Percentiles rank a stretch among this genome's conserved stretches.
Evolutionary conservation across 495 filamentous ascomycete genomes (phyloP).

Genomic region (Filosporella fistucella): DNA sequence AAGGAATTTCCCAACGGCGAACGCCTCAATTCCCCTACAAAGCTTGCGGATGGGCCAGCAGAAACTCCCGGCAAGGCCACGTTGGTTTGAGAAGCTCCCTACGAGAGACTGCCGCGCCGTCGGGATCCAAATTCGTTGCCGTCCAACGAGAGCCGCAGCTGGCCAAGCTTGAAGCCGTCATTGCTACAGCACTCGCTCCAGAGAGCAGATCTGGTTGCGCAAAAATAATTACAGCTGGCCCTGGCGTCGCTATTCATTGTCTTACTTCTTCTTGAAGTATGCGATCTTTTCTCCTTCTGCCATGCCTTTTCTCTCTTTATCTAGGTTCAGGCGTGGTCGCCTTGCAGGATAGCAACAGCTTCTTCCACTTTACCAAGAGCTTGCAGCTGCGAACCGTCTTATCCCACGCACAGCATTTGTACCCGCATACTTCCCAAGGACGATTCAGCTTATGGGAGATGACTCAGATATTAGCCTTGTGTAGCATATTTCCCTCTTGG

Average conservation of each 20-base stretch:
- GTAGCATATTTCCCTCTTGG: slow-evolving; percentile 16
- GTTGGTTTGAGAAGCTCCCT: neutral
- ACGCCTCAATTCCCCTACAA: neutral
- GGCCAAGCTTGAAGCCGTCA: slow-evolving; percentile 3
- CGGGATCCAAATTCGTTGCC: no score
- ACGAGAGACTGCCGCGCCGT: no score
- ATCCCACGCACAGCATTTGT: slow-evolving; percentile 6
- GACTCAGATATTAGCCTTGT: slow-evolving; percentile 11
- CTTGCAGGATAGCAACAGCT: slow-evolving; percentile 7
- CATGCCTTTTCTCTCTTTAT: slow-evolving; percentile 13
- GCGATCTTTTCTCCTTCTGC: neutral
- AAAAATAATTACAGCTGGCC: neutral
- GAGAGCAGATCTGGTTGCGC: neutral
- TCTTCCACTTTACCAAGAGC: slow-evolving; percentile 5
- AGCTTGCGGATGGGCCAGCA: slow-evolving; percentile 1
- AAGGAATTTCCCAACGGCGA: no score
- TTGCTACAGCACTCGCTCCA: no score
- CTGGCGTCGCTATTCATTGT: neutral
- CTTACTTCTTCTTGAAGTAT: neutral
- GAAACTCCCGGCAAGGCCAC: neutral
- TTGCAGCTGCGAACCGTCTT: slow-evolving; percentile 9
- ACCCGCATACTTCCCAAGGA: slow-evolving; percentile 12
- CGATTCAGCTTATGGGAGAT: slow-evolving; percentile 8
- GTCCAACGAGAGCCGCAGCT: no score
- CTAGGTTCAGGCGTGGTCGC: neutral